Percentiles rank a stretch among this genome's conserved stretches.
phyloP scores from a whole-genome alignment of 371 early-diverging fungal species.

The Apophysomyces ossiformis region DNA sequence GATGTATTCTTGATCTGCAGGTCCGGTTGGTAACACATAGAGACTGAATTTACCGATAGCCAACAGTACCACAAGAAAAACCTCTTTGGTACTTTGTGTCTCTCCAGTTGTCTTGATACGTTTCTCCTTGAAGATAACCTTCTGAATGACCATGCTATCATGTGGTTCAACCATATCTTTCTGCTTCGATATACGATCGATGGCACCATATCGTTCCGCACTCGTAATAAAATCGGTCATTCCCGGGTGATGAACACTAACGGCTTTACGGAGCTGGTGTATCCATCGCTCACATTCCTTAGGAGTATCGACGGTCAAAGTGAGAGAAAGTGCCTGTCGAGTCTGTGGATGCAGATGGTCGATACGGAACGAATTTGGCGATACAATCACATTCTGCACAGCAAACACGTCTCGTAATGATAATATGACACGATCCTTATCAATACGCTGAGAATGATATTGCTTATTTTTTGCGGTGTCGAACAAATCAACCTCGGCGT shows the following conservation, averaged over 20 bases:
- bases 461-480: not conserved
- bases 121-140: constrained; percentile 45
- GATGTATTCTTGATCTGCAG: constrained; percentile 27
- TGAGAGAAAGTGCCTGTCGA: constrained; percentile 21
- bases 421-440: constrained; percentile 31
- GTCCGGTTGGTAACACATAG: constrained; percentile 33
- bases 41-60: constrained; percentile 49
- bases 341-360: constrained; percentile 40
- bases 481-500: constrained; percentile 28
- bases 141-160: constrained; percentile 36
- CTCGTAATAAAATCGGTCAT: constrained; percentile 19
- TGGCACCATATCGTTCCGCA: constrained; percentile 27
- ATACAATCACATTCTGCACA: constrained; percentile 26
- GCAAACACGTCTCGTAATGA: constrained; percentile 32
- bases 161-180: constrained; percentile 27
- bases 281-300: constrained; percentile 39
- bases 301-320: constrained; percentile 20
- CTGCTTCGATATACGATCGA: constrained; percentile 41
- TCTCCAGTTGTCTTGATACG: constrained; percentile 18
- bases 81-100: constrained; percentile 27
- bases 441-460: constrained; percentile 11
- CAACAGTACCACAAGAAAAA: constrained; percentile 35
- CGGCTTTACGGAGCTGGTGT: constrained; percentile 27
- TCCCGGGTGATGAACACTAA: constrained; percentile 24
- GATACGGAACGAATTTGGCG: constrained; percentile 28